Percentiles rank a stretch among this genome's conserved stretches.
Evolutionary conservation across 805 yeast genomes (phyloP).

Genomic region (Starmerella kuoi): DNA sequence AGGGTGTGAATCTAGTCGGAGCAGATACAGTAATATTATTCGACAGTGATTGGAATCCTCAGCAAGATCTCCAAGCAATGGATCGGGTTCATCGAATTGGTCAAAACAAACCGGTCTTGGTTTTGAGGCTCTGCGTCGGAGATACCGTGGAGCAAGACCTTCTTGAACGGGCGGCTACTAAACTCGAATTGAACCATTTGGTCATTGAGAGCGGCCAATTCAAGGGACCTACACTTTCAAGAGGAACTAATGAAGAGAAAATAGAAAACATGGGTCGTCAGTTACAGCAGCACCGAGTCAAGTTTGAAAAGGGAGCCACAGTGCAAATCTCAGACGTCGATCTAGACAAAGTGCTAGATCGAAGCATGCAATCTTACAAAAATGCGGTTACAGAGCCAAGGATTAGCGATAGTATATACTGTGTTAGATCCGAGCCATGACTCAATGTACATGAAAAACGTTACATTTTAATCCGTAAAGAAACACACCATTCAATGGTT

Average conservation of each 20-base stretch:
- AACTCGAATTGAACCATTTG: conserved; percentile 63
- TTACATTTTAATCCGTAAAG: no score
- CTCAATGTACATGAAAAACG: neutral
- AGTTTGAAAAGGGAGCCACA: conserved; percentile 22
- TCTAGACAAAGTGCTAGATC: conserved; percentile 21
- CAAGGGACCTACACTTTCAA: conserved; percentile 19
- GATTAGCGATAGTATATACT: conserved; percentile 16
- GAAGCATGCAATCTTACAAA: conserved; percentile 20
- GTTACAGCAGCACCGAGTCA: conserved; percentile 35
- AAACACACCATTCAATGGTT: no score
- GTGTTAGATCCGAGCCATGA: conserved; percentile 13
- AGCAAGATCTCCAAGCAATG: conserved; percentile 91
- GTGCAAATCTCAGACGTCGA: conserved; percentile 14
- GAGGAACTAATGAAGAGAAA: conserved; percentile 14
- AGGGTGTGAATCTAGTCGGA: conserved; percentile 73
- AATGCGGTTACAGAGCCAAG: conserved; percentile 12
- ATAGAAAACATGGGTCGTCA: conserved; percentile 18
- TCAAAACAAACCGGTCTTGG: conserved; percentile 68
- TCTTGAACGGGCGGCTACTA: conserved; percentile 64
- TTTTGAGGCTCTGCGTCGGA: conserved; percentile 63
- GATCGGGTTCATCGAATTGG: conserved; percentile 93
- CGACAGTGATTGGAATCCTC: conserved; percentile 97
- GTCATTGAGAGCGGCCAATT: conserved; percentile 53
- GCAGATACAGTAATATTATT: conserved; percentile 86
- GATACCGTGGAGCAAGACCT: conserved; percentile 77